Evolutionary conservation across 805 yeast species (phyloP), one percentile per base, ranked within the genome.

Genomic region (Huiozyma naganishii): DNA sequence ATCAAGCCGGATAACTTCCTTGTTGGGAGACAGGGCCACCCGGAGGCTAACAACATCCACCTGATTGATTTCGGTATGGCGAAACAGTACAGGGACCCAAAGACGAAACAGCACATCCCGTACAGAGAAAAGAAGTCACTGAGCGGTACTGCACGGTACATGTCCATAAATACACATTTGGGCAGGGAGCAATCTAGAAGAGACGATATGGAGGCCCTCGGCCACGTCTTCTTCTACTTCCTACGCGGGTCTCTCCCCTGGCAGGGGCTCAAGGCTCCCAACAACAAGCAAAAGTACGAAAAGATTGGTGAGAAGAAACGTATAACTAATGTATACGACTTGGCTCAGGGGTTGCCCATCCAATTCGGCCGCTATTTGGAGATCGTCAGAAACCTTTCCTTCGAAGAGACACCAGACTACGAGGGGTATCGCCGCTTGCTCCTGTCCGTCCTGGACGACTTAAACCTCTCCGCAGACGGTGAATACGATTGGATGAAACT

Each of bases 41-140:
- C 84, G 10, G 84, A 85, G 54, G 95, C 89, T 45, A 88, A 89
- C 61, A 73, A 75, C 45, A 85, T 92, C 42, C 88, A 86, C 66
- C 72, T 92, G 49, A 95, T 92, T 44, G 98, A 92, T 67, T 92
- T 92, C 62, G 98, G 98, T 50, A 92, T 92, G 97, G 97, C 97
- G 29, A 92, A 92, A 66, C 94, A 86, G 59, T 92, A 89, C 67
- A 79, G 97, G 61, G 98, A 92, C 68, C 97, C 97, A 43, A 83
- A 86, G 64, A 83, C 97, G 9, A 87, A 87, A 59, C 83, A 82
- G 59, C 98, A 92, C 65, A 92, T 92, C 52, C 97, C 98, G 30
- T 92, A 89, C 66, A 75, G 97, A 56, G 98, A 92, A 64, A 86
- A 89, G 64, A 92, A 92, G 67, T 86, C 95, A 5, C 70, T 92